A percentile compares a stretch with the other conserved stretches of the same genome.
Conservation (phyloP, 2,329 filamentous ascomycete species). For the Aspergillus puulaauensis region DNA sequence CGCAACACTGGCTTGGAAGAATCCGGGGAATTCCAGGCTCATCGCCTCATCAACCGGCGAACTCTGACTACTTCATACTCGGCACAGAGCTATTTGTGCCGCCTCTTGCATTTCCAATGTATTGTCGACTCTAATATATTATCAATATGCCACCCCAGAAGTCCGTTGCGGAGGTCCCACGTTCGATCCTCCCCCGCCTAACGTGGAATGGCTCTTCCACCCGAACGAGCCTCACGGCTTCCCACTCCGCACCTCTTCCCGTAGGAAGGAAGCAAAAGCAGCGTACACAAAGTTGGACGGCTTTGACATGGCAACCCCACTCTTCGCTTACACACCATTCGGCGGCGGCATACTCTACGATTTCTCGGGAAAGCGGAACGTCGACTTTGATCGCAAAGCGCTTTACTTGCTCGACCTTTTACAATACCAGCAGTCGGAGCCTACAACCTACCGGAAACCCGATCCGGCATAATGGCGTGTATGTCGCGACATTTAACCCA, state of each 20-base stretch:
- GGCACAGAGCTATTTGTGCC: neutral
- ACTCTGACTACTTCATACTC: neutral
- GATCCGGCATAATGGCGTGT: slow-evolving; percentile 48
- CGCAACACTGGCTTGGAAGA: neutral
- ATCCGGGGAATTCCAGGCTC: neutral
- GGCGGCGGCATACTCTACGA: slow-evolving; percentile 8
- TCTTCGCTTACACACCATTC: slow-evolving; percentile 12
- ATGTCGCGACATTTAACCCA: slow-evolving; percentile 44
- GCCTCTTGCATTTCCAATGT: neutral
- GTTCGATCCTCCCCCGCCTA: slow-evolving; percentile 43
- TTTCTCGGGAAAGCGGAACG: slow-evolving; percentile 14
- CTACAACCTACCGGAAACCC: slow-evolving; percentile 28
- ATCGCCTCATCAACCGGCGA: neutral
- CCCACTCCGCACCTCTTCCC: slow-evolving; percentile 27
- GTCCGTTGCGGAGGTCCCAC: slow-evolving; percentile 43
- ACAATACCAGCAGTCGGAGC: slow-evolving; percentile 13
- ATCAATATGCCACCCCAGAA: slow-evolving; percentile 42
- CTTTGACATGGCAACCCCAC: slow-evolving; percentile 22
- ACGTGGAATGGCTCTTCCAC: slow-evolving; percentile 41
- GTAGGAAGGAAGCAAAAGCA: slow-evolving; percentile 23
- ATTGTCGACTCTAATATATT: neutral
- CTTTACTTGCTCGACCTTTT: slow-evolving; percentile 13
- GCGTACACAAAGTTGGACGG: slow-evolving; percentile 22
- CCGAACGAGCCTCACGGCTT: slow-evolving; percentile 29
- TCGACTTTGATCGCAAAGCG: slow-evolving; percentile 22